These are phyloP conservation scores for Sphaerulina vaccinii DNA, from an alignment of 2,329 filamentous ascomycete genomes.

Conservation along the genomic window DNA sequence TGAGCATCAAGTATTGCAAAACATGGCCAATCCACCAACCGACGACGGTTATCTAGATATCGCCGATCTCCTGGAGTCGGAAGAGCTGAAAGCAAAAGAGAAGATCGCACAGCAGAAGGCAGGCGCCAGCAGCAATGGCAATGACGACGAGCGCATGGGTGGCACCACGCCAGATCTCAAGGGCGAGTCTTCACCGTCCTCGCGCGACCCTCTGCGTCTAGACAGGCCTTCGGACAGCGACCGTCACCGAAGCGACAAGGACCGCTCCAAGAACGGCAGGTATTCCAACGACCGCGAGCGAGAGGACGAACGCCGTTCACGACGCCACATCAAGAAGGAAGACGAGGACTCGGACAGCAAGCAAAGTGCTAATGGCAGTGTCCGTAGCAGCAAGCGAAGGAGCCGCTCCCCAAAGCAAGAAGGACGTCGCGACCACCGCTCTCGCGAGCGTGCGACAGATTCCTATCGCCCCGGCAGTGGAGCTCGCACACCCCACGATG, in stretches of 20 bases:
- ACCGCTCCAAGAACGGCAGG: constrained; percentile 19
- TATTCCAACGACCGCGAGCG: constrained; percentile 37
- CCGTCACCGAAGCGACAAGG: not conserved
- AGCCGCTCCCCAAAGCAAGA: constrained; percentile 29
- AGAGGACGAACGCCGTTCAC: constrained; percentile 37
- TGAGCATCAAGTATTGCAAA: constrained; percentile 20
- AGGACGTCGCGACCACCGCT: constrained; percentile 25
- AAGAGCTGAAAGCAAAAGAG: constrained; percentile 28
- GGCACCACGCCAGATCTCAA: constrained; percentile 10
- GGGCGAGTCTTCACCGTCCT: constrained; percentile 8
- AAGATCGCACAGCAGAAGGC: constrained; percentile 20
- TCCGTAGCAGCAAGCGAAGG: constrained; percentile 35
- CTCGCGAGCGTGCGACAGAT: constrained; percentile 31
- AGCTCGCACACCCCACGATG: constrained; percentile 34
- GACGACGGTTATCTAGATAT: constrained; percentile 22
- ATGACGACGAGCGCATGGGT: constrained; percentile 14
- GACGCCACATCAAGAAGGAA: constrained; percentile 30
- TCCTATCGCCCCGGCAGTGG: constrained; percentile 44
- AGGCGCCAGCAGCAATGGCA: constrained; percentile 19
- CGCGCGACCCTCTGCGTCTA: constrained; percentile 16
- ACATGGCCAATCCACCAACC: constrained; percentile 17
- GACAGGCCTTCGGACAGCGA: constrained; percentile 8
- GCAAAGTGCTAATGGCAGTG: constrained; percentile 41
- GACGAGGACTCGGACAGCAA: constrained; percentile 35
- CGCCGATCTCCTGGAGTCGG: constrained; percentile 34